Percentiles rank a stretch among this genome's conserved stretches.
Conservation (phyloP, 164 flowering plant genomes). For the Magnolia kwangsiensis region DNA sequence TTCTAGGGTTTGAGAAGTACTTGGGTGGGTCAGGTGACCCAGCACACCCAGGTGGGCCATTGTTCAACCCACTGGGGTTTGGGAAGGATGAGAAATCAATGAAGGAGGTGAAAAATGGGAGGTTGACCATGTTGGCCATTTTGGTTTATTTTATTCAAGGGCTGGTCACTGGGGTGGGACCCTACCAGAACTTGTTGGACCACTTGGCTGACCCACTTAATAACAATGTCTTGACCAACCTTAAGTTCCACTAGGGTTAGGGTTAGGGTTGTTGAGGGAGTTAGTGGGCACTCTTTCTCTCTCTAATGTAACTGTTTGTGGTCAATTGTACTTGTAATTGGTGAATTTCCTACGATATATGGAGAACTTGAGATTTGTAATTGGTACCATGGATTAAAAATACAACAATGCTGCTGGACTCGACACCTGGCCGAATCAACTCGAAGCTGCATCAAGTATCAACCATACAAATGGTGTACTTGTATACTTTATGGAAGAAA, state of each 20-base stretch:
- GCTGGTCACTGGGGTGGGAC: slow-evolving; percentile 88
- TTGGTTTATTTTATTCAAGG: slow-evolving; percentile 86
- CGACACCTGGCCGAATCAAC: too few species aligned
- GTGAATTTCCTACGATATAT: too few species aligned
- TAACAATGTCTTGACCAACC: slow-evolving; percentile 91
- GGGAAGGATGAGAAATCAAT: slow-evolving; percentile 90
- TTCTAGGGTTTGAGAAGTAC: slow-evolving; percentile 70
- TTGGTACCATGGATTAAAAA: too few species aligned
- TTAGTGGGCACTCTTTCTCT: background rate
- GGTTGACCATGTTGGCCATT: slow-evolving; percentile 92
- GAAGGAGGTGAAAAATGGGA: slow-evolving; percentile 95
- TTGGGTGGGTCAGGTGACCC: slow-evolving; percentile 61
- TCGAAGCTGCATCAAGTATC: too few species aligned
- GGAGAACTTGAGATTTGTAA: too few species aligned
- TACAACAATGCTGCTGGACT: too few species aligned
- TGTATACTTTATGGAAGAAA: too few species aligned
- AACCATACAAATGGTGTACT: too few species aligned
- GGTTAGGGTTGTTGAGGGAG: too few species aligned
- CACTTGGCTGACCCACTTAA: slow-evolving; percentile 92
- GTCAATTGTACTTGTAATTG: background rate
- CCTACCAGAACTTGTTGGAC: slow-evolving; percentile 87
- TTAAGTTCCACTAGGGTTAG: slow-evolving; percentile 63
- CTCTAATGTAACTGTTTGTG: slow-evolving; percentile 12
- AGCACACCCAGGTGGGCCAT: slow-evolving; percentile 41
- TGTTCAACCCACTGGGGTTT: slow-evolving; percentile 82